phyloP scores from a whole-genome alignment of 805 yeast genomes.

The Candida silvicultrix region DNA sequence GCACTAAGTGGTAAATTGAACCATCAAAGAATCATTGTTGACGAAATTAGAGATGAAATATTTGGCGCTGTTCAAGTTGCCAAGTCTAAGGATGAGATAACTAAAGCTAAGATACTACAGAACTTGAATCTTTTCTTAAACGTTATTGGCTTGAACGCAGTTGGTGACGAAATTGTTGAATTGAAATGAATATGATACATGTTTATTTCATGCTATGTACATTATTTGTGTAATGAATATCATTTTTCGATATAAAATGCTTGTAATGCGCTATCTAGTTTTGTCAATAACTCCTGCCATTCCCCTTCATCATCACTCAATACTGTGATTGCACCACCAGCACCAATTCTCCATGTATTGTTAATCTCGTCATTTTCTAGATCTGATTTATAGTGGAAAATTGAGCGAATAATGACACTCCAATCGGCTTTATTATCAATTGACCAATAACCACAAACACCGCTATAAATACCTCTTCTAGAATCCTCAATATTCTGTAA shows the following conservation, averaged over 20 bases:
- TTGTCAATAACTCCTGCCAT: slow-evolving; percentile 85
- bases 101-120: slow-evolving; percentile 55
- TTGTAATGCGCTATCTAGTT: slow-evolving; percentile 74
- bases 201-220: background rate
- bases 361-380: slow-evolving; percentile 19
- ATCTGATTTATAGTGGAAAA: slow-evolving; percentile 59
- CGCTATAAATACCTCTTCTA: slow-evolving; percentile 81
- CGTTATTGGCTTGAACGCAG: slow-evolving; percentile 93
- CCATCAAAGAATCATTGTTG: slow-evolving; percentile 91
- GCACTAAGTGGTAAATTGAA: slow-evolving; percentile 86
- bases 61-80: slow-evolving; percentile 83
- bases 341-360: slow-evolving; percentile 78
- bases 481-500: slow-evolving; percentile 39
- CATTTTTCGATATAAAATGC: slow-evolving; percentile 35
- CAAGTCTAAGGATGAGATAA: slow-evolving; percentile 35
- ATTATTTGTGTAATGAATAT: background rate
- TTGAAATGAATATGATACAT: slow-evolving; percentile 29
- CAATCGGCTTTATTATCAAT: slow-evolving; percentile 84
- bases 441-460: slow-evolving; percentile 95
- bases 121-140: slow-evolving; percentile 89
- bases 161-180: slow-evolving; percentile 83
- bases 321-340: slow-evolving; percentile 97
- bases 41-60: slow-evolving; percentile 88
- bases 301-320: slow-evolving; percentile 79
- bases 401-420: slow-evolving; percentile 90